Evolutionary conservation across 306 rosid species (phyloP), one percentile per base, ranked within the genome.

Genomic region (Glycine latifolia): DNA sequence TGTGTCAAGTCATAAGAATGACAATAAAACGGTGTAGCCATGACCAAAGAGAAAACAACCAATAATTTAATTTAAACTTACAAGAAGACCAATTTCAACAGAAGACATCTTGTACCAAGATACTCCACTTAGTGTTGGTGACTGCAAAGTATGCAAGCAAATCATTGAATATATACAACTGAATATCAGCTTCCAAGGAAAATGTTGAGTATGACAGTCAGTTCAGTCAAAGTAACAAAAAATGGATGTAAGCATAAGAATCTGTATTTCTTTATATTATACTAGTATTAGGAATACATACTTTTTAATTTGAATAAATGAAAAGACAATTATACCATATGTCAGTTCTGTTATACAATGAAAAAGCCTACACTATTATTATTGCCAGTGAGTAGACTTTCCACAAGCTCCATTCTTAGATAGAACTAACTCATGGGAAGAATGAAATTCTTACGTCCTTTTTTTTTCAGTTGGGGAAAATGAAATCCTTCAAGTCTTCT

Each of bases 81-180:
- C 99, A 58, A 95, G 81, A 63, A 95, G 97, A 74, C 99, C 98
- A 73, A 93, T 75, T 76, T 95, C 86, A 79, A 95, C 88, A 2
- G 99, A 88, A 76, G 91, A 86, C 85, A 95, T 87, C 75, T 91
- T 12, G 75, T 91, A 92, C 99, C 99, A 95, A 55, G 98, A 83
- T 85, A 85, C 67, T 83, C 99, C 99, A 72, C 99, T 95, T 52
- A 82, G 88, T 49, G 97, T 66, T 53, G 91, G 75, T 13, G 97
- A 93, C 99, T 93, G 98, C 91, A 81, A 76, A 71, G 47, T 16
- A 85, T 54, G 48, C 63, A 48, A 71, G 68, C 10, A 78, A 69
- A 81, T 17, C 31, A 71, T 53, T 41, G 20, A 31, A 48, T 56
- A 65, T 43, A 16, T 67, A 54, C 71, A 67, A 78, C 56, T 14